These are phyloP conservation scores for Gymnopilus dilepis DNA, from an alignment of 768 basidiomycete species.

Conservation along the genomic window DNA sequence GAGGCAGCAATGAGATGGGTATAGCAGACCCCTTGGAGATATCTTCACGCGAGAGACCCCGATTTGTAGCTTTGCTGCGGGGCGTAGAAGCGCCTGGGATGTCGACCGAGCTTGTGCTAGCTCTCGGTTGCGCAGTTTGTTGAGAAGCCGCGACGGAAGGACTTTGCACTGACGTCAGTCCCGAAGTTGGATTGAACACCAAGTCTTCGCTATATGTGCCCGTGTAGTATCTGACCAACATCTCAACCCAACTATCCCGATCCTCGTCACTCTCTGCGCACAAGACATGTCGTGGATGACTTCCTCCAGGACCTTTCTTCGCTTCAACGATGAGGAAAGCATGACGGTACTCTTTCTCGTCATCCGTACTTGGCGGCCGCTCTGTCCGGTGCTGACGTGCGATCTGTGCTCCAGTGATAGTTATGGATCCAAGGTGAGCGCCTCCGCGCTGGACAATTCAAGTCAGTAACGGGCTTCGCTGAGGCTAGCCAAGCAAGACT, in stretches of 20 bases:
- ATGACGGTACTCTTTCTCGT: constrained; percentile 94
- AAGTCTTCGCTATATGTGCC: constrained; percentile 81
- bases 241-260: constrained; percentile 93
- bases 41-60: constrained; percentile 63
- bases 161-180: constrained; percentile 33
- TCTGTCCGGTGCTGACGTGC: constrained; percentile 86
- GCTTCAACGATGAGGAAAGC: constrained; percentile 97
- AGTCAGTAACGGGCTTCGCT: constrained; percentile 8
- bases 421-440: constrained; percentile 87
- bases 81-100: constrained; percentile 33
- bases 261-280: constrained; percentile 96
- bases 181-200: constrained; percentile 43
- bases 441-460: constrained; percentile 72
- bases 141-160: constrained; percentile 28
- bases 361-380: constrained; percentile 60
- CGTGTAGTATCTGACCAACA: constrained; percentile 86
- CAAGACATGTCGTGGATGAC: constrained; percentile 84
- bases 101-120: constrained; percentile 57
- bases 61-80: constrained; percentile 42
- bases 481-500: constrained; percentile 40
- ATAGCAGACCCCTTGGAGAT: constrained; percentile 57
- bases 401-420: constrained; percentile 92
- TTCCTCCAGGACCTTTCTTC: constrained; percentile 71
- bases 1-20: constrained; percentile 61
- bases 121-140: constrained; percentile 49